Base-by-base conservation (phyloP, 225 moss, liverwort and hornwort genomes). In the Bryoerythrophyllum caledonicum region DNA sequence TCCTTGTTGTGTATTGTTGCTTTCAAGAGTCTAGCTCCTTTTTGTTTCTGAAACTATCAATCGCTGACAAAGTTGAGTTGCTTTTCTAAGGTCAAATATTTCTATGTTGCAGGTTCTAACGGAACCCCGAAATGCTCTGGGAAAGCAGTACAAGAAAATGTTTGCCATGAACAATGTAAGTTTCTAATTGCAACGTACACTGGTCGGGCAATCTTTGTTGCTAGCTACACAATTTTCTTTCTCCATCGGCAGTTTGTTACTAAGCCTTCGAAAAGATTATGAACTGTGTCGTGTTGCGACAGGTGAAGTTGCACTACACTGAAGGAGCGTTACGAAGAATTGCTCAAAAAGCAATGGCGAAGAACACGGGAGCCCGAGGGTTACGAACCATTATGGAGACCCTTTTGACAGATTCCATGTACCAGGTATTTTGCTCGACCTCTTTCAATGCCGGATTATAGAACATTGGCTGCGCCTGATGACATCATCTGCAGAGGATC, bases 141-240 rank as follows among this genome's bases (percentile, higher is more conserved):
- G 94, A 74, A 95, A 92, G 83, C 94, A 95, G 73, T 95, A 95
- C 85, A 95, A 95, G 82, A 95, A 92, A 80, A 88, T 95, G 94
- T 91, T 95, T 43, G 89, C 94, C 19, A 95, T 95, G 92, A 95
- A 95, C 77, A 89, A 82, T 73, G 94, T 95, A 85, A 76, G 83
- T 23, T 67, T 32, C 49, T 51, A 20, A 63, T 35, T 64, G 15
- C 13, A 10, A 72, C 35, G 55, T 21, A 8, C 63, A 8, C 23
- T 63, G 24, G 19, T 78, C 48, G 30, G 51, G 27, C 49, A 38
- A 30, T 32, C 30, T 53, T 52, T 37, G 35, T 76, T 51, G 25
- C 20, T 6, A 8, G 27, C 27, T 6, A 8, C 32, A 59, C 66
- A 44, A 28, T 38, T 30, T 23, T 23, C 40, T 41, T 13, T 20